Percentiles rank a stretch among this genome's conserved stretches.
These are phyloP conservation scores for Lomentospora prolificans DNA, from an alignment of 2,329 filamentous ascomycete genomes.

Conservation along the genomic window DNA sequence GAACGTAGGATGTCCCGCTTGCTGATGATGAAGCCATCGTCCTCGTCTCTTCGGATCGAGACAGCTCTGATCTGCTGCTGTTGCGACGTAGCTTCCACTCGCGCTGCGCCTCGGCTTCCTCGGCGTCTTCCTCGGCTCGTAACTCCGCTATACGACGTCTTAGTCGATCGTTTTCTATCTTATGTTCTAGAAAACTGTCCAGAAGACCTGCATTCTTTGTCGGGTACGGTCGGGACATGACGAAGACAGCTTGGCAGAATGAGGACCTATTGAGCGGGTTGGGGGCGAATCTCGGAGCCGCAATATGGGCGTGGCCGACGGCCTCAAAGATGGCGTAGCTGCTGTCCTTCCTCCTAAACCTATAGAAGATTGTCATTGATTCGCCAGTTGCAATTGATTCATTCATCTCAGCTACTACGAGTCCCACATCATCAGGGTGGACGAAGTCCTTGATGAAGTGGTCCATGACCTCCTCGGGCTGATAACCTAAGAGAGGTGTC, in stretches of 20 bases:
- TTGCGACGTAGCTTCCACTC: constrained; percentile 52
- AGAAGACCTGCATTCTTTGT: constrained; percentile 77
- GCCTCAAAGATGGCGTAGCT: constrained; percentile 76
- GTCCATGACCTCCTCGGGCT: constrained; percentile 59
- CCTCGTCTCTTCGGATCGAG: constrained; percentile 32
- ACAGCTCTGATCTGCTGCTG: constrained; percentile 38
- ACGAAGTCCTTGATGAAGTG: constrained; percentile 72
- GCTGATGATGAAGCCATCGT: constrained; percentile 24
- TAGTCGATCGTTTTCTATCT: constrained; percentile 88
- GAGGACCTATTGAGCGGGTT: constrained; percentile 55
- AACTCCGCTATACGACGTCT: constrained; percentile 77
- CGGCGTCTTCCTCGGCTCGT: constrained; percentile 75
- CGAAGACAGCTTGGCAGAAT: constrained; percentile 82
- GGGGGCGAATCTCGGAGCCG: constrained; percentile 53
- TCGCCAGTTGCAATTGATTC: constrained; percentile 79
- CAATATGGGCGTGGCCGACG: constrained; percentile 85
- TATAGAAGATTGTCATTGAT: constrained; percentile 74
- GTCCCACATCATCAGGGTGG: constrained; percentile 73
- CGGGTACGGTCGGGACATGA: constrained; percentile 85
- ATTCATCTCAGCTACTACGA: constrained; percentile 81
- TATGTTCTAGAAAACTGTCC: constrained; percentile 92
- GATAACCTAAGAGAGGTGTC: constrained; percentile 65
- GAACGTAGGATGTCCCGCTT: constrained; percentile 18
- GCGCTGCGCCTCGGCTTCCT: constrained; percentile 55
- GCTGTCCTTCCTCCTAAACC: constrained; percentile 65